Evolutionary conservation across 768 basidiomycete species (phyloP).

Genomic region (Tylopilus subfusipes): DNA sequence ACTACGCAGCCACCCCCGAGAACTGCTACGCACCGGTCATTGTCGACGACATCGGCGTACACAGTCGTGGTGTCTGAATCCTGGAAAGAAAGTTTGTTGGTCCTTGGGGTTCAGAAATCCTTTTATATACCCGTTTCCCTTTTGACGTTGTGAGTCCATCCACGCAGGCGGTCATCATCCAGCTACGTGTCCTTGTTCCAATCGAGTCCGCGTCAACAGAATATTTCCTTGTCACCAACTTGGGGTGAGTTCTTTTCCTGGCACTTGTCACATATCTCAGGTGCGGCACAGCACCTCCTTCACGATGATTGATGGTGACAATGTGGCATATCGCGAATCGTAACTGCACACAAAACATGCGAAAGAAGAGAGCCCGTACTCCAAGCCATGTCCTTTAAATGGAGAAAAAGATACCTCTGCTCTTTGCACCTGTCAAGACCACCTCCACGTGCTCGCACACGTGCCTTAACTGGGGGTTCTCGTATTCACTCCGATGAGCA

Average conservation of each 20-base stretch:
- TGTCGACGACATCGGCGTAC: neutral
- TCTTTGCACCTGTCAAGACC: neutral
- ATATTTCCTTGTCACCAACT: neutral
- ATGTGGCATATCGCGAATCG: too few relatives aligned
- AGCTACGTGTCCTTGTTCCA: neutral
- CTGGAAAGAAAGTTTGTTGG: neutral
- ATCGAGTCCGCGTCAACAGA: neutral
- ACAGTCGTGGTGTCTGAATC: neutral
- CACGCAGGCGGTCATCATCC: too few relatives aligned
- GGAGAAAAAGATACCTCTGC: neutral
- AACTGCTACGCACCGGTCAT: neutral
- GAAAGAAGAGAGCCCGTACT: too few relatives aligned
- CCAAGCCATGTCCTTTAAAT: too few relatives aligned
- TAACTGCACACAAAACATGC: too few relatives aligned
- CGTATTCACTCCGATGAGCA: too few relatives aligned
- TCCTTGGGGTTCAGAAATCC: neutral
- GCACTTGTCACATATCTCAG: neutral
- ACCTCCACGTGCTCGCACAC: neutral
- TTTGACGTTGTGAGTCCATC: neutral
- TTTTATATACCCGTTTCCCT: neutral
- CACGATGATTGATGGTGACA: neutral
- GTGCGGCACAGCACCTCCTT: neutral
- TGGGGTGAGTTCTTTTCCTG: too few relatives aligned
- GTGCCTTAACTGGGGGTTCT: too few relatives aligned
- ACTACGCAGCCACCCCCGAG: too few relatives aligned